Percentiles rank a stretch among this genome's conserved stretches.
phyloP scores from a whole-genome alignment of 192 early-diverging fungal genomes.

The Podila clonocystis region DNA sequence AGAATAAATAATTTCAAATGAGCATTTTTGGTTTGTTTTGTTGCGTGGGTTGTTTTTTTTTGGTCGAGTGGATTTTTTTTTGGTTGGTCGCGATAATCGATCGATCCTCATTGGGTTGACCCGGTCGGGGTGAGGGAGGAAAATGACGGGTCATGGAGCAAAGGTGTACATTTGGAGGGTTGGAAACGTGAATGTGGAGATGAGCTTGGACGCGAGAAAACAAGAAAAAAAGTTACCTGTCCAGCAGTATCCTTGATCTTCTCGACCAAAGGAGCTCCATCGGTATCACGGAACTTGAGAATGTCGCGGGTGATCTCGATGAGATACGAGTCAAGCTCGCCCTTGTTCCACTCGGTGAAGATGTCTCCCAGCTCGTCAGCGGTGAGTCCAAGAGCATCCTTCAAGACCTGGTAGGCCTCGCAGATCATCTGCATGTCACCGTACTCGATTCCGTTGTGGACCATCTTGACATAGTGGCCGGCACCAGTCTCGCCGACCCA shows the following conservation, averaged over 20 bases:
- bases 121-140: background rate
- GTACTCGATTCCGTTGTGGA: slow-evolving; percentile 99
- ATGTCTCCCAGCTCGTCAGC: slow-evolving; percentile 91
- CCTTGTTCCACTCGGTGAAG: slow-evolving; percentile 97
- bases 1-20: background rate
- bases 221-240: slow-evolving; percentile 62
- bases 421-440: slow-evolving; percentile 99
- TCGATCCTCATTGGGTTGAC: no score
- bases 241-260: slow-evolving; percentile 97
- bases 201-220: background rate
- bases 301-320: slow-evolving; percentile 97
- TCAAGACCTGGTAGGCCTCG: slow-evolving; percentile 95
- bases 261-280: slow-evolving; percentile 87
- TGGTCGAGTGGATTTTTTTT: background rate
- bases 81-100: no score
- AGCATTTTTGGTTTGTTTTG: background rate
- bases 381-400: slow-evolving; percentile 81
- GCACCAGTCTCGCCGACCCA: slow-evolving; percentile 98
- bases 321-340: slow-evolving; percentile 96
- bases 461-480: slow-evolving; percentile 99
- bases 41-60: background rate
- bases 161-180: background rate
- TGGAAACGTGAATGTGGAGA: background rate
- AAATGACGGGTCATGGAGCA: background rate
- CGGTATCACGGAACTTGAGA: slow-evolving; percentile 91